Conservation (phyloP, 441 rosid species). For the Populus hybrid region DNA sequence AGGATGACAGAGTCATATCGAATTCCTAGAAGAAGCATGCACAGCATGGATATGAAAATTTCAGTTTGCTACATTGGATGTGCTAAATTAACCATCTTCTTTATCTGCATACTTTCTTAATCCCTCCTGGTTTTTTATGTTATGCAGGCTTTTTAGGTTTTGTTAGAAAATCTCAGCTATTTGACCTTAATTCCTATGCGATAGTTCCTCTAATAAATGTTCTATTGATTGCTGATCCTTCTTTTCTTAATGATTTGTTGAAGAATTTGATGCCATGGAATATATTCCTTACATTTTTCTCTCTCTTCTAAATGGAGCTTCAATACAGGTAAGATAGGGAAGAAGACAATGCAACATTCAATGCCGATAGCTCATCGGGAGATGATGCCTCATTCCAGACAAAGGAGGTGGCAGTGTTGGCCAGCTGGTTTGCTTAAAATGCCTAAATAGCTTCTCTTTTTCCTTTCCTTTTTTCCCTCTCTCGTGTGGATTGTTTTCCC, state of each 20-base stretch:
- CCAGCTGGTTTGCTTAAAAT: slow-evolving; percentile 58
- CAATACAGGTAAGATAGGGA: slow-evolving; percentile 84
- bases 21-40: not conserved
- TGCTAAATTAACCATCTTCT: not conserved
- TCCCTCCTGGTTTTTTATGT: not conserved
- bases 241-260: not conserved
- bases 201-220: not conserved
- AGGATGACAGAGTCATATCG: not conserved
- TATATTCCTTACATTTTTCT: not conserved
- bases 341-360: slow-evolving; percentile 83
- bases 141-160: not conserved
- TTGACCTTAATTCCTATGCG: not conserved
- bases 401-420: slow-evolving; percentile 76
- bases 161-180: not conserved
- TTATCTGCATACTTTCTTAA: not conserved
- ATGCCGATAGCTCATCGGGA: slow-evolving; percentile 77
- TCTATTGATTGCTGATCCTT: not conserved
- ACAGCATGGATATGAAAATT: not conserved
- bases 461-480: too few species aligned
- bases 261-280: not conserved
- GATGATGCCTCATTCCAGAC: slow-evolving; percentile 86
- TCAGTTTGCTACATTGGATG: not conserved
- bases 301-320: slow-evolving; percentile 13
- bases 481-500: not conserved
- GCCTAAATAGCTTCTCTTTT: not conserved